Evolutionary conservation across 2,329 filamentous ascomycete species (phyloP).

Genomic region (Huntiella decipiens): DNA sequence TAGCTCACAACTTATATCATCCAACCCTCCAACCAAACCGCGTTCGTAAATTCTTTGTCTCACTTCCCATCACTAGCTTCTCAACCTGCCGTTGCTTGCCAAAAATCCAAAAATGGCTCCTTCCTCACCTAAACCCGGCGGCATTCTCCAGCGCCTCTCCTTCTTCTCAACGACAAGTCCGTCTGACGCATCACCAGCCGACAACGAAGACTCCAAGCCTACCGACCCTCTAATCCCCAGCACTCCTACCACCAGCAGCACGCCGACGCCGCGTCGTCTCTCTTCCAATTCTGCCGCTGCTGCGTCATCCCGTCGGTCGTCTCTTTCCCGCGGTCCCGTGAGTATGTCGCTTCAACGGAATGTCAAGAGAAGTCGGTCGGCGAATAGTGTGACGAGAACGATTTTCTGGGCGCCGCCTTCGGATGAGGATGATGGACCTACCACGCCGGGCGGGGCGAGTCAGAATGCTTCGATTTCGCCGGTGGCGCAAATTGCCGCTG

Average conservation of each 20-base stretch:
- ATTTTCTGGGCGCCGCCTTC: slow-evolving; percentile 7
- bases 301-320: not conserved
- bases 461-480: not conserved
- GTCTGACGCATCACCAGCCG: not conserved
- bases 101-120: not conserved
- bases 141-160: not conserved
- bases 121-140: not conserved
- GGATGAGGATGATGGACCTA: slow-evolving; percentile 12
- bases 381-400: slow-evolving; percentile 16
- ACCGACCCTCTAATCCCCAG: too few relatives aligned
- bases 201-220: not conserved
- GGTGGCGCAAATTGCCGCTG: slow-evolving; percentile 6
- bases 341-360: not conserved
- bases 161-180: not conserved
- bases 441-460: not conserved
- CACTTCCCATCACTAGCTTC: not conserved
- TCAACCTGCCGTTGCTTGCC: not conserved
- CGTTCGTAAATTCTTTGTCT: too few relatives aligned
- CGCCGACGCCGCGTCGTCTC: not conserved
- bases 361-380: slow-evolving; percentile 22
- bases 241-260: not conserved
- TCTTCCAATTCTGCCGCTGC: not conserved
- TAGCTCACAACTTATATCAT: too few relatives aligned
- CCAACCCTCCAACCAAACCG: too few relatives aligned
- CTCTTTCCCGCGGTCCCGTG: not conserved